Evolutionary conservation across 1,284 basidiomycete genomes (phyloP), one percentile per base, ranked within the genome.

Genomic region (Boletus calvinii): DNA sequence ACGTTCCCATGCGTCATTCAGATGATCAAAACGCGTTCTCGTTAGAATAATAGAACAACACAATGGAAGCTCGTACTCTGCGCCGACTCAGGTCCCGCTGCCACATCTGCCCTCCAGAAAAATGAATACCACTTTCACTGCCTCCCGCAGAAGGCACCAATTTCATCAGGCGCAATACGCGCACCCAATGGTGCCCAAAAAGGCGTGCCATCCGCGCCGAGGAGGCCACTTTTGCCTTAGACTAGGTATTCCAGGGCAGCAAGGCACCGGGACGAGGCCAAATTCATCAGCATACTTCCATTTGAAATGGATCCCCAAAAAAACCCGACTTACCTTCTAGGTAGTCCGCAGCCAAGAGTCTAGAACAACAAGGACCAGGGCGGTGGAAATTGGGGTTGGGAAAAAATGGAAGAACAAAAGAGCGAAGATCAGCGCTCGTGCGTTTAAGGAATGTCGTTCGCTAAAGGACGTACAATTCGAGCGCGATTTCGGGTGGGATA

Each of bases 401-500:
- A 52, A 53, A 44, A 32, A 34, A 46, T 11, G 29, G 30, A 24
- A 11, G 22, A 31, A 40, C 41, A 20, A 46, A 54, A 36, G n/a
- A 6, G 30, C 42, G 41, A 42, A 26, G 52, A 61, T 64, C 58
- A 56, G 39, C 51, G 41, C n/a, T 4, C 11, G 10, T 2, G n/a
- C 32, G 10, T 41, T 43, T 38, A 31, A 20, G 54, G 52, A 22
- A 52, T 18, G 17, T 41, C 8, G 39, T 1, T 36, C 12, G 48
- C 24, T 8, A 46, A 36, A 36, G 20, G 12, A 77, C 89, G 66
- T 59, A 94, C 92, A 94, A 67, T 65, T 94, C 92, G 5, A 94
- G 69, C 1, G 87, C 86, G 26, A 94, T 80, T 68, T 93, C 91
- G 2, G 89, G 88, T 1, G 82, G 81, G 53, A 94, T 80, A 17